Base-by-base conservation (phyloP, 2,329 filamentous ascomycete species). In the Periconia sp. region DNA sequence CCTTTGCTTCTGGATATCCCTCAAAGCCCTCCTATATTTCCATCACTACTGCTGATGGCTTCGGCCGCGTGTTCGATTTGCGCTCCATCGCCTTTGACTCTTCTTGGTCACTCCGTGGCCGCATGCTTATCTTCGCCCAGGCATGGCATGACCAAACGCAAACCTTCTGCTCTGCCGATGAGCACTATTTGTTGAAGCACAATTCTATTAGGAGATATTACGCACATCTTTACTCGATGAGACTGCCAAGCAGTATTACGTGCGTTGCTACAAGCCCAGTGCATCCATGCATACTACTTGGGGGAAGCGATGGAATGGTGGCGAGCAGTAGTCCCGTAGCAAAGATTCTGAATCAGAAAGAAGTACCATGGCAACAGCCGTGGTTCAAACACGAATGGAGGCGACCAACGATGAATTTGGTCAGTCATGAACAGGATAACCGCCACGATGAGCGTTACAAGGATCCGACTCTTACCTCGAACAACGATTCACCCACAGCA, bases 331-430 rank as follows among this genome's bases (percentile, higher is more conserved):
- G 83, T 52, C 77, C 79, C 1, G 59, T 83, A 24, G 70, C 73
- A 8, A 74, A 77, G 30, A 60, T 82, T 3, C 50, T 79, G 13
- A 76, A 78, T 41, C 63, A 70, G 11, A 82, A 80, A 49, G 72
- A 73, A 8, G 67, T 71, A 7, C 73, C 77, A 9, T 81, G 73
- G 70, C 73, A 81, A 43, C 78, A 82, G 49, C 75, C 68, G 5
- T 82, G 81, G 78, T 84, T 84, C 51, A 62, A 69, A 17, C 80
- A 84, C 52, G 79, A 83, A 41, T 85, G 80, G 79, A 58, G 73
- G 15, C 46, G 47, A 3, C 46, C 1, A 42, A 63, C n/a, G 45
- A 52, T 1, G 23, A 54, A 2, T 25, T 57, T n/a, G n/a, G n/a
- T n/a, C n/a, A n/a, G n/a, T n/a, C n/a, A n/a, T n/a, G n/a, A n/a